Conservation (phyloP, 495 filamentous ascomycete genomes). For the Aspergillus funiculosus region DNA sequence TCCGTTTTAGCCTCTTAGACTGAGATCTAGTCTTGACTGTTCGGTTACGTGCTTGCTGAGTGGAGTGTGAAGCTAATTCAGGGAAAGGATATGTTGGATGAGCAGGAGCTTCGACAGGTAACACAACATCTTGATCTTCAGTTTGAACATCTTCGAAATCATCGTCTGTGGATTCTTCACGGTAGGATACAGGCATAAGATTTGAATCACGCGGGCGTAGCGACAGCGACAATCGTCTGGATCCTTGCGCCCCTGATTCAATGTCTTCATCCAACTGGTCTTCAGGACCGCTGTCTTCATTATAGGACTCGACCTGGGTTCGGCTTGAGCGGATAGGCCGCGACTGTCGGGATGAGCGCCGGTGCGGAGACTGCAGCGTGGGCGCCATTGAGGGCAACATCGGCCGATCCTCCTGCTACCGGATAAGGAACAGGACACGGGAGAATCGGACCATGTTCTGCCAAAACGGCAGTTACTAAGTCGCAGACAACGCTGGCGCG, state of each 20-base stretch:
- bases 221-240: conserved; percentile 23
- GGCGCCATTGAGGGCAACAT: conserved; percentile 21
- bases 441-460: background rate
- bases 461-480: too few relatives aligned
- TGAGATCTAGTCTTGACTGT: conserved; percentile 18
- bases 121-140: conserved; percentile 8
- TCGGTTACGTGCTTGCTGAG: conserved; percentile 11
- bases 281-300: conserved; percentile 36
- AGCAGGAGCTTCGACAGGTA: conserved; percentile 7
- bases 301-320: conserved; percentile 35
- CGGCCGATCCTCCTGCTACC: conserved; percentile 14
- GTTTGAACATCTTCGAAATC: conserved; percentile 15
- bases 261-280: conserved; percentile 18
- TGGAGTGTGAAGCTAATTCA: conserved; percentile 12
- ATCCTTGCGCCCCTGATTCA: conserved; percentile 10
- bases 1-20: conserved; percentile 18
- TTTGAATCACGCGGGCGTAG: conserved; percentile 33
- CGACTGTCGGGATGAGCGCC: conserved; percentile 21
- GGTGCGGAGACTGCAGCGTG: conserved; percentile 17
- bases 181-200: conserved; percentile 34
- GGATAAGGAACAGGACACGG: background rate
- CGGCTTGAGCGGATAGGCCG: conserved; percentile 39
- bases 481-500: too few relatives aligned
- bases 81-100: conserved; percentile 9
- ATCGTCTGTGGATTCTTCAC: conserved; percentile 41